Percentiles rank a stretch among this genome's conserved stretches.
Conservation (phyloP, 306 rosid species). For the Cucurbita argyrosperma region DNA sequence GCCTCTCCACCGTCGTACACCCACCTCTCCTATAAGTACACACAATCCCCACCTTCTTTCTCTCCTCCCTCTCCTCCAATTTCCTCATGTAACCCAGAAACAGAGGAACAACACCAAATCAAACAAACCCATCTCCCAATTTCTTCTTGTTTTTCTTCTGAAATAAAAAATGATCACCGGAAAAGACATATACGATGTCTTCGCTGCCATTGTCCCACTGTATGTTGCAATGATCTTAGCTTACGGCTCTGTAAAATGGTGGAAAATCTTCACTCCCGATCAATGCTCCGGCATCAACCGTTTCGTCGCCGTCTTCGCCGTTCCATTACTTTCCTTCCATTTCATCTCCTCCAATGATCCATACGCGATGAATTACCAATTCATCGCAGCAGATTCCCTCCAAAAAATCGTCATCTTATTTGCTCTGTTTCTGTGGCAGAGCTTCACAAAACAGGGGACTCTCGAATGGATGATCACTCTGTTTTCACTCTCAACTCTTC, state of each 20-base stretch:
- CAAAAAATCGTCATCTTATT: constrained; percentile 48
- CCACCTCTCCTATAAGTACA: background rate
- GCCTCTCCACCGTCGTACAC: too few relatives aligned
- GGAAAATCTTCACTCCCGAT: constrained; percentile 74
- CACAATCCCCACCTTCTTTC: background rate
- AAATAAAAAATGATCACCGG: constrained; percentile 37
- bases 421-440: constrained; percentile 66
- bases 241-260: constrained; percentile 71
- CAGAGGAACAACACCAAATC: background rate
- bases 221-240: constrained; percentile 78
- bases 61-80: background rate
- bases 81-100: background rate
- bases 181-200: constrained; percentile 63
- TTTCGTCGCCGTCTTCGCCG: constrained; percentile 68
- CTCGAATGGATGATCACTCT: constrained; percentile 75
- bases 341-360: constrained; percentile 72
- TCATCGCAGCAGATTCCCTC: constrained; percentile 75
- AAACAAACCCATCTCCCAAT: background rate
- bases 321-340: constrained; percentile 70
- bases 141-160: background rate
- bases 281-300: constrained; percentile 88
- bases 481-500: constrained; percentile 72
- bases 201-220: constrained; percentile 64
- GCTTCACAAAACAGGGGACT: constrained; percentile 36
- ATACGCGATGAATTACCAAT: constrained; percentile 60